Base-by-base conservation (phyloP, 1,284 basidiomycete species). In the Blastosporella zonata region DNA sequence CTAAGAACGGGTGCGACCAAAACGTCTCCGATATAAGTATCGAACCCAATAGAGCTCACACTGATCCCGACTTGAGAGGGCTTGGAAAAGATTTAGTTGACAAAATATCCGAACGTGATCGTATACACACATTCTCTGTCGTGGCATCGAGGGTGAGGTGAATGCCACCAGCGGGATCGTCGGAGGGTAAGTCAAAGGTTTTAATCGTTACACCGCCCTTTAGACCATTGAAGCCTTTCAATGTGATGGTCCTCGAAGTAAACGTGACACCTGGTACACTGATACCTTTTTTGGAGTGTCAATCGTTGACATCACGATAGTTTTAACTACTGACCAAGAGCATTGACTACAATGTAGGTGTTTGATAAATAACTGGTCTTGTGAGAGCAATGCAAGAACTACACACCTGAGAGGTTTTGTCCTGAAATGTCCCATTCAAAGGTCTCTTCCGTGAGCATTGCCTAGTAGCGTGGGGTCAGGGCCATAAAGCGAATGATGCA, bases 51-150 rank as follows among this genome's bases (percentile, higher is more conserved):
- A 3, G 76, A 75, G 48, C 74, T 78, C 9, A 90, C 70, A 53
- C 80, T 68, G 9, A 91, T 80, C 46, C 87, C 89, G 37, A 90
- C 84, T 74, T 89, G 87, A 2, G 88, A 84, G 18, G 87, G 87
- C 81, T 84, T 49, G 27, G 25, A 31, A 38, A 40, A 29, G 36
- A 17, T 33, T 23, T 8, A 38, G 17, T 43, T n/a, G n/a, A 41
- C 13, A 20, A 35, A 27, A 22, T 53, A 44, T 21, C 17, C 6
- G 43, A 8, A 31, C 17, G 38, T 13, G 23, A 10, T 15, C 21
- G 15, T 31, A 12, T 17, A 59, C 77, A 56, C 46, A 83, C 81
- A 59, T 89, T 91, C 10, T 73, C 69, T 21, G 84, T 72, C 13
- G 74, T 77, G 1, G 85, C 78, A 43, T 82, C 69, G 9, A 90